Percentiles rank a stretch among this genome's conserved stretches.
Conservation (phyloP, 1,284 basidiomycete species). For the Athelia sp. region DNA sequence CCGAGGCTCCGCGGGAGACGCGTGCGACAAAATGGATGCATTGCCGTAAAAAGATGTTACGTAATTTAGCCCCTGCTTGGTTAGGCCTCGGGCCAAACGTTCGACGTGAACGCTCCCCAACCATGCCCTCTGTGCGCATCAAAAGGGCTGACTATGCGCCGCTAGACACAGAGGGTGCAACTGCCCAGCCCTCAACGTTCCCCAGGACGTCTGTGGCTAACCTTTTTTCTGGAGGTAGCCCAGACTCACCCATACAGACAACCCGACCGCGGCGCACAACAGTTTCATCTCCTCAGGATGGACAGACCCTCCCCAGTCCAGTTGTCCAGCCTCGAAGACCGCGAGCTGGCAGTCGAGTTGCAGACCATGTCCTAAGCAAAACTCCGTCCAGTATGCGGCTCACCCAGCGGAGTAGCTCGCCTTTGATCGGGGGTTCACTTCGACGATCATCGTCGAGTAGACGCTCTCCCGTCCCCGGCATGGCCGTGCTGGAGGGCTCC, state of each 20-base stretch:
- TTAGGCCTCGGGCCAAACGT: too few relatives aligned
- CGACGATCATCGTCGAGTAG: neutral
- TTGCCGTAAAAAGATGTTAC: too few relatives aligned
- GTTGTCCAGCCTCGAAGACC: neutral
- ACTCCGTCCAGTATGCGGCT: neutral
- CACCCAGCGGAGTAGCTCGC: neutral
- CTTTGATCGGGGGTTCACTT: neutral
- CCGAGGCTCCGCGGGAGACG: too few relatives aligned
- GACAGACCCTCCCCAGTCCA: neutral
- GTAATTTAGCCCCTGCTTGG: too few relatives aligned
- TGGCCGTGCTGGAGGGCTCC: constrained; percentile 23
- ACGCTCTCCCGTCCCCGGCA: constrained; percentile 1
- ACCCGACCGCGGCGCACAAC: neutral
- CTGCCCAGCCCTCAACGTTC: constrained; percentile 8
- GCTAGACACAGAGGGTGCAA: constrained; percentile 29
- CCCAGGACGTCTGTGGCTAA: neutral
- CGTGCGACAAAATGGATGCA: too few relatives aligned
- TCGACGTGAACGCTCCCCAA: too few relatives aligned
- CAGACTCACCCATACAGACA: neutral
- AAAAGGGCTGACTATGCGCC: constrained; percentile 38
- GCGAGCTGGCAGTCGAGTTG: constrained; percentile 9
- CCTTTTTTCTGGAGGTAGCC: neutral
- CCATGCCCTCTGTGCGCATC: constrained; percentile 57
- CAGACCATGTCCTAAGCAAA: constrained; percentile 5
- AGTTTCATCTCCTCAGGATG: neutral